A percentile compares a stretch with the other conserved stretches of the same genome.
These are phyloP conservation scores for Saitozyma podzolica DNA, from an alignment of 768 basidiomycete species.

Conservation along the genomic window DNA sequence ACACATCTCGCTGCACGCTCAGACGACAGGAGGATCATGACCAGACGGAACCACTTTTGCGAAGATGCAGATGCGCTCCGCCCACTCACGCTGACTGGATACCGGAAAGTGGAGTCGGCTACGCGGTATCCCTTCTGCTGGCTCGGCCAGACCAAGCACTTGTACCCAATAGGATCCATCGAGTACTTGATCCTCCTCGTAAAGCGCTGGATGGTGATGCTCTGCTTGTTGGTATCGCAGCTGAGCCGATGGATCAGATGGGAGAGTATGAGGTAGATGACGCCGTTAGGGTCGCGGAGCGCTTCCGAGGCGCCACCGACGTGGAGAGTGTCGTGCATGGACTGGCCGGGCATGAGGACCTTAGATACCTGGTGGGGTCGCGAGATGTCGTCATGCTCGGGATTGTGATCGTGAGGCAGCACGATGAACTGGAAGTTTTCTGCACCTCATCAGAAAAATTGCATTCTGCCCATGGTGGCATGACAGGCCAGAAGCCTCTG, in stretches of 20 bases:
- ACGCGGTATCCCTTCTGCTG: slow-evolving; percentile 83
- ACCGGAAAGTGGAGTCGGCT: slow-evolving; percentile 69
- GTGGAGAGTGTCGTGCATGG: slow-evolving; percentile 63
- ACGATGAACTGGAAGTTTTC: slow-evolving; percentile 95
- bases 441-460: slow-evolving; percentile 1
- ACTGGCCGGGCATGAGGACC: slow-evolving; percentile 30
- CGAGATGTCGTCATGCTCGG: slow-evolving; percentile 61
- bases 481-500: too few species aligned
- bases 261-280: slow-evolving; percentile 88
- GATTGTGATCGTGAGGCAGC: slow-evolving; percentile 46
- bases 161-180: slow-evolving; percentile 66
- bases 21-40: slow-evolving; percentile 24
- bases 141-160: slow-evolving; percentile 92
- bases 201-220: slow-evolving; percentile 82
- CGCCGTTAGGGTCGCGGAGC: slow-evolving; percentile 56
- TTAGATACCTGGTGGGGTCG: slow-evolving; percentile 13
- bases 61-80: background rate
- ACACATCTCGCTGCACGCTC: slow-evolving; percentile 6
- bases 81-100: slow-evolving; percentile 58
- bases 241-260: slow-evolving; percentile 92
- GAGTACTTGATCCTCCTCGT: slow-evolving; percentile 64
- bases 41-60: background rate
- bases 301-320: slow-evolving; percentile 53
- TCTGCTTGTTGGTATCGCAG: slow-evolving; percentile 73
- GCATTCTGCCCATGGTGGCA: background rate